Evolutionary conservation across 2,329 filamentous ascomycete species (phyloP).

Genomic region (Ophiostoma australiae): DNA sequence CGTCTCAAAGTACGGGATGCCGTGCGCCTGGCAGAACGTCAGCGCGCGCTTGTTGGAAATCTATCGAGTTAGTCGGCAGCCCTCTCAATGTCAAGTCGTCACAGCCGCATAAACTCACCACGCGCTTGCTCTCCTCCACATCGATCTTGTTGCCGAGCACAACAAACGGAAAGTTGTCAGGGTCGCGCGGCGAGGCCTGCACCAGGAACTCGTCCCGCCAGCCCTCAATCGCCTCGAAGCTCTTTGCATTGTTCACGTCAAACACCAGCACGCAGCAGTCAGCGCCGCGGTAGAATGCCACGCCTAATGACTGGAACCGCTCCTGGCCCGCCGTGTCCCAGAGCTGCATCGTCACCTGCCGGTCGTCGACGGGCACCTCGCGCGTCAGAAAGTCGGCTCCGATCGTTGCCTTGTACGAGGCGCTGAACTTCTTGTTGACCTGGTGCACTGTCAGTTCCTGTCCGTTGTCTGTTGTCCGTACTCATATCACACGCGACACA

Average conservation of each 20-base stretch:
- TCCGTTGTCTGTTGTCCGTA: neutral
- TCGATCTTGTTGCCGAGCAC: slow-evolving; percentile 99
- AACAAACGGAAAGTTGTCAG: slow-evolving; percentile 96
- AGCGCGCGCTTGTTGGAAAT: slow-evolving; percentile 94
- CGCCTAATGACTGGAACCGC: slow-evolving; percentile 92
- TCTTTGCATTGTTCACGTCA: slow-evolving; percentile 99
- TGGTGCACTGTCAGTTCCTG: slow-evolving; percentile 36
- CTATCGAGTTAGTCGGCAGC: slow-evolving; percentile 38
- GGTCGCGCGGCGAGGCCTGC: slow-evolving; percentile 91
- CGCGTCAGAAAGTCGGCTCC: slow-evolving; percentile 97
- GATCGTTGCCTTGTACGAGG: slow-evolving; percentile 99
- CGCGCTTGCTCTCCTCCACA: slow-evolving; percentile 93
- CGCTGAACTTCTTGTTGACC: slow-evolving; percentile 99
- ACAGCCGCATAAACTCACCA: slow-evolving; percentile 49
- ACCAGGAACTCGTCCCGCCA: slow-evolving; percentile 99
- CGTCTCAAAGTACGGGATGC: slow-evolving; percentile 98
- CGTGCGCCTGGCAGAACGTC: slow-evolving; percentile 96
- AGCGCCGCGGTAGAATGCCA: slow-evolving; percentile 94
- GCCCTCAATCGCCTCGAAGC: slow-evolving; percentile 95
- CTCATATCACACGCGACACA: neutral
- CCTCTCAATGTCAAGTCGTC: no score
- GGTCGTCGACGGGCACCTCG: slow-evolving; percentile 94
- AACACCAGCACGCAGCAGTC: slow-evolving; percentile 98
- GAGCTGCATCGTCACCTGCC: slow-evolving; percentile 98
- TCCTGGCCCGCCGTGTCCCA: slow-evolving; percentile 98